phyloP scores from a whole-genome alignment of 257 asterid genomes.

The Orobanche coerulescens region DNA sequence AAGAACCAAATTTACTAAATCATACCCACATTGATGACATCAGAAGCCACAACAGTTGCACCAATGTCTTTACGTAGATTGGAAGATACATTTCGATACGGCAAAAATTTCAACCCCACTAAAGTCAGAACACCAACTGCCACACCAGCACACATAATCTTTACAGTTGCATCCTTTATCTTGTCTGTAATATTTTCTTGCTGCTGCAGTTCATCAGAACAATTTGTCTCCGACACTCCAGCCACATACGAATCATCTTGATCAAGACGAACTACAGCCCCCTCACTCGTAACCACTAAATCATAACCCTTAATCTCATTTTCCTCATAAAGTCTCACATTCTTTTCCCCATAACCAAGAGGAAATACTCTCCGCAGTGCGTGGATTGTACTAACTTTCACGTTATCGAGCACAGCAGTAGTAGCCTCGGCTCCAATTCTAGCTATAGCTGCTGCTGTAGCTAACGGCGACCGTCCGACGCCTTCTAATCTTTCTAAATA shows the following conservation, averaged over 20 bases:
- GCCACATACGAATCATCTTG: slow-evolving; percentile 29
- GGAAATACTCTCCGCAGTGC: slow-evolving; percentile 88
- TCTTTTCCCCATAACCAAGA: slow-evolving; percentile 42
- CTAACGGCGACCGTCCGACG: slow-evolving; percentile 84
- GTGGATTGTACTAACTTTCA: slow-evolving; percentile 75
- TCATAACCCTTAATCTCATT: slow-evolving; percentile 31
- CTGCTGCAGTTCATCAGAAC: slow-evolving; percentile 35
- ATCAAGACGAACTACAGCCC: slow-evolving; percentile 24
- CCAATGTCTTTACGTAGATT: slow-evolving; percentile 31
- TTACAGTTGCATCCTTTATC: slow-evolving; percentile 60
- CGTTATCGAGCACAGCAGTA: slow-evolving; percentile 90
- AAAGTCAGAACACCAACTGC: slow-evolving; percentile 74
- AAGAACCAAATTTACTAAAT: slow-evolving; percentile 11
- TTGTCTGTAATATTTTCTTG: slow-evolving; percentile 54
- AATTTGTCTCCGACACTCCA: slow-evolving; percentile 27
- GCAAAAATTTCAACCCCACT: slow-evolving; percentile 55
- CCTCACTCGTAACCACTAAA: slow-evolving; percentile 28
- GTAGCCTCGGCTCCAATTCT: slow-evolving; percentile 93
- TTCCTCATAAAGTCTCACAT: slow-evolving; percentile 30
- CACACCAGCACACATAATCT: slow-evolving; percentile 85
- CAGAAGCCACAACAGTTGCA: slow-evolving; percentile 48
- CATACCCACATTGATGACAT: slow-evolving; percentile 81
- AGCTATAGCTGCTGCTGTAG: slow-evolving; percentile 96
- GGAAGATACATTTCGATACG: slow-evolving; percentile 40
- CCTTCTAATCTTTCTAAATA: slow-evolving; percentile 87